These are phyloP conservation scores for Solanum pinnatisectum DNA, from an alignment of 257 asterid genomes.

Conservation along the genomic window DNA sequence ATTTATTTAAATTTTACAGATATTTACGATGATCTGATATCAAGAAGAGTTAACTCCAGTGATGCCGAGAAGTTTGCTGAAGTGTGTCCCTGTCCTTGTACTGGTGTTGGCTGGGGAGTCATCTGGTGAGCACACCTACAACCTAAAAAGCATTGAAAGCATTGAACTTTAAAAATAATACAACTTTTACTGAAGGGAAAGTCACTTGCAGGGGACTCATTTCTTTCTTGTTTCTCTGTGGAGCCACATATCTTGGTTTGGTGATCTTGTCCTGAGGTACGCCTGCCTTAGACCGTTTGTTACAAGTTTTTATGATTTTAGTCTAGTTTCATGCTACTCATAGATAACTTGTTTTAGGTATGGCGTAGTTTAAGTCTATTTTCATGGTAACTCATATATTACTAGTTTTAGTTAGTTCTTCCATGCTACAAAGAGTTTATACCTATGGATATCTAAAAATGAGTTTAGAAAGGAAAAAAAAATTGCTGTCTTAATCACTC, in stretches of 20 bases:
- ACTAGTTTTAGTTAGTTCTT: neutral
- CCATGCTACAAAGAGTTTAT: neutral
- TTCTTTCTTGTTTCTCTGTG: conserved; percentile 34
- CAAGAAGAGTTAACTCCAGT: conserved; percentile 27
- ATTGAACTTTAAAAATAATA: neutral
- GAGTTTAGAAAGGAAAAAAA: neutral
- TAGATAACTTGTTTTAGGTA: neutral
- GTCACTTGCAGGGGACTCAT: conserved; percentile 35
- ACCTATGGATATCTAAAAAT: neutral
- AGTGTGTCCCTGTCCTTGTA: conserved; percentile 39
- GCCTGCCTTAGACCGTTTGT: neutral
- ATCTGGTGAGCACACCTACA: conserved; percentile 18
- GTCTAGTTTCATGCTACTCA: neutral
- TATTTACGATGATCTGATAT: conserved; percentile 28
- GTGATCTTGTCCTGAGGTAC: conserved; percentile 13
- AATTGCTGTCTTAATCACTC: neutral
- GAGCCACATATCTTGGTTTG: conserved; percentile 30
- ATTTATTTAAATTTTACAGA: conserved; percentile 4
- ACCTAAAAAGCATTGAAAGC: neutral
- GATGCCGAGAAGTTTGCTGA: conserved; percentile 41
- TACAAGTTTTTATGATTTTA: neutral
- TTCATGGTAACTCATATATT: neutral
- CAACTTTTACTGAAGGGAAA: neutral
- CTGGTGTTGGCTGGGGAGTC: conserved; percentile 38
- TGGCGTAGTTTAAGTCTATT: neutral